These are phyloP conservation scores for Cladosporium cucumerinum DNA, from an alignment of 2,329 filamentous ascomycete genomes.

Conservation along the genomic window DNA sequence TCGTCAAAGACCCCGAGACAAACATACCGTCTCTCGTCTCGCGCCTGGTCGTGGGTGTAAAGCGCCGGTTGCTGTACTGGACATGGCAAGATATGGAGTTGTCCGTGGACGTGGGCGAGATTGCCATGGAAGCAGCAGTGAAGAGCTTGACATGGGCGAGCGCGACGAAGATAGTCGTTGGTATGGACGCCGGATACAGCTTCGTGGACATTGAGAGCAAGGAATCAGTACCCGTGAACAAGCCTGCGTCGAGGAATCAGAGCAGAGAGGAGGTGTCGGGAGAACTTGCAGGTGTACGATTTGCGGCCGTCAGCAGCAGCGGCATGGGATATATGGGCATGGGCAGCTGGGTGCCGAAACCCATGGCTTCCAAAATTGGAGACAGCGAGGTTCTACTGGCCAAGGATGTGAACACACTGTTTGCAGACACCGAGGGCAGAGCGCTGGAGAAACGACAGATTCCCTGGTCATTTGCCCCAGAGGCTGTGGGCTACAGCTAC, in stretches of 20 bases:
- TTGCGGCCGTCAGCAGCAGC: constrained; percentile 76
- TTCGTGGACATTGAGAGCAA: constrained; percentile 79
- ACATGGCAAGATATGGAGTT: constrained; percentile 96
- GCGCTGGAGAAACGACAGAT: constrained; percentile 80
- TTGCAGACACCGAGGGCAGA: constrained; percentile 80
- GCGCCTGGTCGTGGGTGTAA: constrained; percentile 85
- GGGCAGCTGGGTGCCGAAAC: constrained; percentile 85
- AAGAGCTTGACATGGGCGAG: constrained; percentile 89
- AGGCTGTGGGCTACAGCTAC: constrained; percentile 92
- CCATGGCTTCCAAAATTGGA: constrained; percentile 75
- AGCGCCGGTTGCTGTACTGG: constrained; percentile 85
- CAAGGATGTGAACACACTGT: constrained; percentile 95
- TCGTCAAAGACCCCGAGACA: constrained; percentile 81
- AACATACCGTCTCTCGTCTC: constrained; percentile 92
- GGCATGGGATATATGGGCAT: constrained; percentile 98
- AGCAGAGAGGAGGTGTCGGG: constrained; percentile 39
- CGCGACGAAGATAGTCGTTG: constrained; percentile 80
- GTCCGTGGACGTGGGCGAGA: constrained; percentile 67
- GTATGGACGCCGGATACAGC: constrained; percentile 87
- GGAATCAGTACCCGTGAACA: constrained; percentile 70
- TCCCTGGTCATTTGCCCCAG: constrained; percentile 85
- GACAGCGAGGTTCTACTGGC: constrained; percentile 87
- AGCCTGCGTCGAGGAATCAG: constrained; percentile 26
- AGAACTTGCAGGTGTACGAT: constrained; percentile 61
- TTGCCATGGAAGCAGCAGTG: constrained; percentile 76